Base-by-base conservation (phyloP, 352 stramenopile species). In the Phytophthora syringae region DNA sequence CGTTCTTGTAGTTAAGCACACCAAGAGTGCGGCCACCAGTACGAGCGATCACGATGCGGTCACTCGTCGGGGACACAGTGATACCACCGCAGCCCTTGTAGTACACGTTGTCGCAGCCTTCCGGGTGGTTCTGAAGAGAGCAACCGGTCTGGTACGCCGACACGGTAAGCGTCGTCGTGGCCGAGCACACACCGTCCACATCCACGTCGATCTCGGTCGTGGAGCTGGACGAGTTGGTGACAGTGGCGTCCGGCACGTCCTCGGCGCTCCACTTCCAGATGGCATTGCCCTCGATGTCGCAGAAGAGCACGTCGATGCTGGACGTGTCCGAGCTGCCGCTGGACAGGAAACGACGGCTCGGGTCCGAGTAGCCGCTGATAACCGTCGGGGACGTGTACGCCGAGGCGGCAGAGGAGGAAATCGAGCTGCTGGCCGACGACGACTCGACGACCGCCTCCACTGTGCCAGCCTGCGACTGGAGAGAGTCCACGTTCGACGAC, bases 41-140 rank as follows among this genome's bases (percentile, higher is more conserved):
- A 52, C 85, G 82, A n/a, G 85, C 83, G 36, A 94, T 87, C 28
- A 90, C 73, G 34, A 90, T 86, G 22, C 84, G 74, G 58, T 89
- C 84, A 50, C 78, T 86, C 12, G 45, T 67, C 6, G 78, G 83
- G 36, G 82, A 89, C 22, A 92, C 79, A 0, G 81, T 88, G n/a
- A 94, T 73, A n/a, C 85, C 85, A 51, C 83, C 82, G 44, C 85
- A 94, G 61, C 85, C 85, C 61, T 89, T 90, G 70, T 85, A 88
- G 66, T 90, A 91, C 13, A 89, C 74, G 12, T 88, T 79, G 32
- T 84, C 72, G 39, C 82, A 91, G 3, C 80, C 82, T 44, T 87
- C 66, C 0, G 78, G 80, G 67, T 86, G 74, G 65, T 91, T 91
- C 70, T 90, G 81, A 37, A 72, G 66, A 36, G 80, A 88, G 64